Percentiles rank a stretch among this genome's conserved stretches.
Evolutionary conservation across 2,329 filamentous ascomycete genomes (phyloP).

Genomic region (Cordyceps cateniannulata): DNA sequence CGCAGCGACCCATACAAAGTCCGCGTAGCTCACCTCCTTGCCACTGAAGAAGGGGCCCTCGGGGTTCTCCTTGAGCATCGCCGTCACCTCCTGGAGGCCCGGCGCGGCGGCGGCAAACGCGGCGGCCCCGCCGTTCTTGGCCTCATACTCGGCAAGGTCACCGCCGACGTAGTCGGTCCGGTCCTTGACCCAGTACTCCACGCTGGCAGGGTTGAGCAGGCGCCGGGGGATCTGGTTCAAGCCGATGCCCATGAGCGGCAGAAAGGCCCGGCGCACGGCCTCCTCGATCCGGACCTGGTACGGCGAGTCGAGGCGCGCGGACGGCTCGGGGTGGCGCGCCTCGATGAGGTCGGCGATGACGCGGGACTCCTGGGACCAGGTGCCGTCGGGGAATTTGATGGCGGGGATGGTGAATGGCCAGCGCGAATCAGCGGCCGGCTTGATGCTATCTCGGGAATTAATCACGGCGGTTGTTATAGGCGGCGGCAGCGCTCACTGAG

Average conservation of each 20-base stretch:
- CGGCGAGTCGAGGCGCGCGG: conserved; percentile 50
- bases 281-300: conserved; percentile 38
- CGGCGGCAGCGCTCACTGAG: conserved; percentile 36
- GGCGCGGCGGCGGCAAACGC: conserved; percentile 41
- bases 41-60: conserved; percentile 58
- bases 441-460: background rate
- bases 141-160: conserved; percentile 42
- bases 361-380: conserved; percentile 57
- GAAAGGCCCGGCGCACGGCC: conserved; percentile 29
- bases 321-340: conserved; percentile 48
- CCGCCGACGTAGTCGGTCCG: conserved; percentile 44
- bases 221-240: conserved; percentile 41
- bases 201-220: conserved; percentile 45
- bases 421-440: background rate
- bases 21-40: conserved; percentile 46
- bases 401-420: conserved; percentile 48
- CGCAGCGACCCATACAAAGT: conserved; percentile 48
- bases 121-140: conserved; percentile 41
- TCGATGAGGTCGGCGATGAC: conserved; percentile 56
- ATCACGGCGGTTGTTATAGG: background rate
- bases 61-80: conserved; percentile 45
- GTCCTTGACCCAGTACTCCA: conserved; percentile 49
- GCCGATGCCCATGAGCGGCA: conserved; percentile 34
- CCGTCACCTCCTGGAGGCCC: conserved; percentile 29
- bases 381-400: conserved; percentile 48